phyloP scores from a whole-genome alignment of 208 protist genomes.

The Trypanosoma platydactyli region DNA sequence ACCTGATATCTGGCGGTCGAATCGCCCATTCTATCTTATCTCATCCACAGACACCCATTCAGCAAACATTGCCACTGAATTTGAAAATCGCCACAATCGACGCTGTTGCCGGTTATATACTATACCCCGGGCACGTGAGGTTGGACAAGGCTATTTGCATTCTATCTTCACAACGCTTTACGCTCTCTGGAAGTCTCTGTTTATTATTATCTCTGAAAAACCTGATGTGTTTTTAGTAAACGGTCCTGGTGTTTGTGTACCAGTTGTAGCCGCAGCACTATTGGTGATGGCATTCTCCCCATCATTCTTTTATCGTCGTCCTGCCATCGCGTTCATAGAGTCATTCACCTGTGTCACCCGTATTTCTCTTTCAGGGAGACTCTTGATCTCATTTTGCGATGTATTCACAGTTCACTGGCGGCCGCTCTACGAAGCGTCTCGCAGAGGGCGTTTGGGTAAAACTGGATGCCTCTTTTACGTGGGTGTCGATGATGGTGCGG shows the following conservation, averaged over 20 bases:
- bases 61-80: conserved; percentile 39
- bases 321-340: conserved; percentile 84
- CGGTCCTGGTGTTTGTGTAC: conserved; percentile 91
- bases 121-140: conserved; percentile 89
- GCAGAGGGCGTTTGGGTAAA: conserved; percentile 2
- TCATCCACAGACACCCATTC: conserved; percentile 83
- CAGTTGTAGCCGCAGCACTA: conserved; percentile 63
- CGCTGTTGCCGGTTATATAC: conserved; percentile 42
- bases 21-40: conserved; percentile 63
- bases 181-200: conserved; percentile 31
- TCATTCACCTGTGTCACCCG: conserved; percentile 86
- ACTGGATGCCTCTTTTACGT: conserved; percentile 17
- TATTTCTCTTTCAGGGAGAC: conserved; percentile 71
- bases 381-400: conserved; percentile 78
- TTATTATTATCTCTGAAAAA: conserved; percentile 34
- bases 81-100: conserved; percentile 49
- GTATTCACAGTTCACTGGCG: conserved; percentile 85
- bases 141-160: conserved; percentile 87
- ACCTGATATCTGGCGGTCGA: conserved; percentile 36
- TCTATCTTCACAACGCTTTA: conserved; percentile 74
- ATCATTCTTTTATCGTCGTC: conserved; percentile 41
- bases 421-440: conserved; percentile 29
- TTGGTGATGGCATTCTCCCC: conserved; percentile 49
- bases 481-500: neutral
- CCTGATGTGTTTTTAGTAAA: conserved; percentile 88